Base-by-base conservation (phyloP, 2,329 filamentous ascomycete species). In the Ceratocystis cubensis region DNA sequence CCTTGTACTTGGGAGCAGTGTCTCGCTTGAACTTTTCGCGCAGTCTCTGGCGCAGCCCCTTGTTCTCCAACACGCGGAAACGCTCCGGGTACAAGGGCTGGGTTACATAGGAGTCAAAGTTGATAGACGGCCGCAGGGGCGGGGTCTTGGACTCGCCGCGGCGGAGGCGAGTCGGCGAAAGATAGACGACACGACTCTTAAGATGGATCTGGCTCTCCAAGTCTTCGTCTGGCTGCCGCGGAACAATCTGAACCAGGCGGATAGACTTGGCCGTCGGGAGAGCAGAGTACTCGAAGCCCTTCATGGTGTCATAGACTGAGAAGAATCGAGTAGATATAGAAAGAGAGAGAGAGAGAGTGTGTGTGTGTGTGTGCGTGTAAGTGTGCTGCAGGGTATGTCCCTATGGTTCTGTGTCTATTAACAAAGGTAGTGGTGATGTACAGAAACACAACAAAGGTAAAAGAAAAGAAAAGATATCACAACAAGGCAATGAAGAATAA, bases 181-280 rank as follows among this genome's bases (percentile, higher is more conserved):
- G 66, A 22, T 68, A 50, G 17, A 68, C 66, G 37, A 68, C 61
- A 7, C 66, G 66, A 15, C 66, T 65, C 8, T 64, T 64, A 10
- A 68, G 50, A 20, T 53, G 57, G 7, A 68, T 44, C 17, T 53
- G 67, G 28, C 67, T 68, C 20, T 68, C 64, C 22, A 45, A 15
- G n/a, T 20, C 50, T 20, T 66, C 64, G 20, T 53, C 57, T 13
- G 61, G 44, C 13, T 64, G 61, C 13, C 67, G 67, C 5, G 67
- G 64, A 44, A 64, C 61, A 33, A 68, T 68, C 59, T 68, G 64
- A 48, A 68, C 64, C 30, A 68, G 64, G 13, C 67, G 64, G 64
- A 68, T 68, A 30, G 67, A 68, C 64, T 68, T 68, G 37, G 50
- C 46, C 20, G 64, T 64, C 37, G 64, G 67, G 15, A 68, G 44